A percentile compares a stretch with the other conserved stretches of the same genome.
These are phyloP conservation scores for Xylaria sp. DNA, from an alignment of 2,329 filamentous ascomycete species.

Conservation along the genomic window DNA sequence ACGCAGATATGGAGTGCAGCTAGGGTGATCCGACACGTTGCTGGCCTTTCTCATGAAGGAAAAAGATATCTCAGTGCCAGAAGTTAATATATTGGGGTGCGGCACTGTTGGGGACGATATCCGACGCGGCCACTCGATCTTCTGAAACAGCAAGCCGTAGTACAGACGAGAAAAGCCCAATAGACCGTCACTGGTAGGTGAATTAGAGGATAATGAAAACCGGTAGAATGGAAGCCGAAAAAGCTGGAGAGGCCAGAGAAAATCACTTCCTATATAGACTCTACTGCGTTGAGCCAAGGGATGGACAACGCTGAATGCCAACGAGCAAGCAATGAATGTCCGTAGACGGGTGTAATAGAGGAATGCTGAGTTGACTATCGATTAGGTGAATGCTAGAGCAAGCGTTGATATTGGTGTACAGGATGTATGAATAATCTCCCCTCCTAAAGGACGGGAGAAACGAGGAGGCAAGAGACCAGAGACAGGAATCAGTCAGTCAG, in stretches of 20 bases:
- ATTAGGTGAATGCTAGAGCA: constrained; percentile 1
- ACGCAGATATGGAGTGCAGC: neutral
- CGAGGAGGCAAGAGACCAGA: constrained; percentile 8
- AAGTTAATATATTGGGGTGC: neutral
- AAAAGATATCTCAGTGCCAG: neutral
- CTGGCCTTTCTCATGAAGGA: neutral
- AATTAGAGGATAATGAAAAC: neutral
- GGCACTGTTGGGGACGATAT: neutral
- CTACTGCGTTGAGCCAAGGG: neutral
- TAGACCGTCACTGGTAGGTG: neutral
- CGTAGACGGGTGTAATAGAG: constrained; percentile 1
- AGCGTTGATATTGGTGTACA: constrained; percentile 1
- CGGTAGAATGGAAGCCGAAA: neutral
- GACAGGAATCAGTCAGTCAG: too few relatives aligned
- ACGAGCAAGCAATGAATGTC: constrained; percentile 2
- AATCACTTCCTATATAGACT: constrained; percentile 3
- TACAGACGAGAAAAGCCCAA: neutral
- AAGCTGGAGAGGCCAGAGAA: neutral
- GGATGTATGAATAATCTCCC: neutral
- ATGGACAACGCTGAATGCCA: neutral
- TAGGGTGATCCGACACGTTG: neutral
- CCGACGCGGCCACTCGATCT: neutral
- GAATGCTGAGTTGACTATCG: constrained; percentile 7
- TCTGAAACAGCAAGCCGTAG: neutral
- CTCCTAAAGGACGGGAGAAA: neutral